Conservation (phyloP, 805 yeast genomes). For the Lachancea mirantina region DNA sequence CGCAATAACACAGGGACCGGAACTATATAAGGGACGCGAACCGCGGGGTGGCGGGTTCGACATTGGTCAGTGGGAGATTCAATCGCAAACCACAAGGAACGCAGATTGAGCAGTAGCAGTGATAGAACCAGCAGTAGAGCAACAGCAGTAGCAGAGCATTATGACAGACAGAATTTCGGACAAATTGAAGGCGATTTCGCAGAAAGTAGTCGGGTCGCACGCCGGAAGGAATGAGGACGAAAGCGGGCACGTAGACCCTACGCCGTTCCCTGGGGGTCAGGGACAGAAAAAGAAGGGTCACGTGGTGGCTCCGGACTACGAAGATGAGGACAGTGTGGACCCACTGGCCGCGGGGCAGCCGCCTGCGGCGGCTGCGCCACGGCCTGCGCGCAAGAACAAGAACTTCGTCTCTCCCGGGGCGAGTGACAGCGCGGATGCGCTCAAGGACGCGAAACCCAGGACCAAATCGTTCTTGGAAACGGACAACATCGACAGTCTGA, state of each 20-base stretch:
- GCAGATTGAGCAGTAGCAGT: no score
- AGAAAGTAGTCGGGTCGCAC: constrained; percentile 9
- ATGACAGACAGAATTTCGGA: constrained; percentile 14
- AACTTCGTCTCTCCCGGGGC: constrained; percentile 10
- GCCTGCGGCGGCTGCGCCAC: background rate
- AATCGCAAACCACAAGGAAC: no score
- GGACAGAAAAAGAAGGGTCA: background rate
- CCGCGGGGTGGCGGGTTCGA: no score
- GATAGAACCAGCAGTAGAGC: no score
- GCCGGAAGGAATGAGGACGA: background rate
- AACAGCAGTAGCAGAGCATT: no score
- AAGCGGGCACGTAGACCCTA: constrained; percentile 4
- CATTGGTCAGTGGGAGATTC: no score
- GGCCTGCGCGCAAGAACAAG: constrained; percentile 8
- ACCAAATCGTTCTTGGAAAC: constrained; percentile 53
- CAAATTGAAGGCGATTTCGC: constrained; percentile 11
- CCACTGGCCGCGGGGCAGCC: constrained; percentile 1
- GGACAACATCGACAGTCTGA: constrained; percentile 63
- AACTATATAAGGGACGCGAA: no score
- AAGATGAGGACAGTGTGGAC: no score
- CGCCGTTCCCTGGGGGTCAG: constrained; percentile 9
- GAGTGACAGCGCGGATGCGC: no score
- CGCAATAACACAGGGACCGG: no score
- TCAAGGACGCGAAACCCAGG: constrained; percentile 16
- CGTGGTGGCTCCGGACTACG: constrained; percentile 6